phyloP scores from a whole-genome alignment of 345 rosid genomes.

The Rubroshorea leprosula region DNA sequence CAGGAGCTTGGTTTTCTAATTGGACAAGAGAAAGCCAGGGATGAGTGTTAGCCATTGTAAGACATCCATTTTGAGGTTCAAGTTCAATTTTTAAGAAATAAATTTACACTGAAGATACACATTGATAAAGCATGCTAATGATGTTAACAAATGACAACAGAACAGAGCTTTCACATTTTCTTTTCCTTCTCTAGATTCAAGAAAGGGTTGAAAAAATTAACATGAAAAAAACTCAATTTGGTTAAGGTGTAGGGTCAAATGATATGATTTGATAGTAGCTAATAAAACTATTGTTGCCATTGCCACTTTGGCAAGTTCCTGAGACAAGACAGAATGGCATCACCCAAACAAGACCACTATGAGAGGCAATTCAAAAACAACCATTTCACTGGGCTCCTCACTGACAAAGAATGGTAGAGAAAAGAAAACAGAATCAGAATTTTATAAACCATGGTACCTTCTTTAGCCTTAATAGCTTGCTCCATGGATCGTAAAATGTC shows the following conservation, averaged over 20 bases:
- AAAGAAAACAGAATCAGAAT: neutral
- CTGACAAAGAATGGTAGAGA: neutral
- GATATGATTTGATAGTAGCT: too few species aligned
- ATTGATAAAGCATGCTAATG: neutral
- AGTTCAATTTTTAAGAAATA: neutral
- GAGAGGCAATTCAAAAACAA: too few species aligned
- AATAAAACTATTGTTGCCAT: too few species aligned
- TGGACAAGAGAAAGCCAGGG: neutral
- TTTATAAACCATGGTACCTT: slow-evolving; percentile 43
- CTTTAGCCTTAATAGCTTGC: slow-evolving; percentile 66
- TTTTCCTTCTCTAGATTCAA: slow-evolving; percentile 1
- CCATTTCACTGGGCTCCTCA: neutral
- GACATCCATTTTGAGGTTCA: slow-evolving; percentile 1
- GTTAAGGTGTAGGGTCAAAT: too few species aligned
- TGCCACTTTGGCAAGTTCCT: too few species aligned
- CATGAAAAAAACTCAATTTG: too few species aligned
- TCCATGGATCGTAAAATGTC: slow-evolving; percentile 88
- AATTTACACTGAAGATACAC: neutral
- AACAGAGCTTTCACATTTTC: neutral
- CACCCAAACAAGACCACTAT: too few species aligned
- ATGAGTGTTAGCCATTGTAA: slow-evolving; percentile 1
- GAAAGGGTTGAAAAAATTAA: too few species aligned
- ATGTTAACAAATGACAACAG: slow-evolving; percentile 1
- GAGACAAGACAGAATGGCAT: too few species aligned
- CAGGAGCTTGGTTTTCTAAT: slow-evolving; percentile 65